Evolutionary conservation across 441 rosid genomes (phyloP), one percentile per base, ranked within the genome.

Genomic region (Omphalea diandra): DNA sequence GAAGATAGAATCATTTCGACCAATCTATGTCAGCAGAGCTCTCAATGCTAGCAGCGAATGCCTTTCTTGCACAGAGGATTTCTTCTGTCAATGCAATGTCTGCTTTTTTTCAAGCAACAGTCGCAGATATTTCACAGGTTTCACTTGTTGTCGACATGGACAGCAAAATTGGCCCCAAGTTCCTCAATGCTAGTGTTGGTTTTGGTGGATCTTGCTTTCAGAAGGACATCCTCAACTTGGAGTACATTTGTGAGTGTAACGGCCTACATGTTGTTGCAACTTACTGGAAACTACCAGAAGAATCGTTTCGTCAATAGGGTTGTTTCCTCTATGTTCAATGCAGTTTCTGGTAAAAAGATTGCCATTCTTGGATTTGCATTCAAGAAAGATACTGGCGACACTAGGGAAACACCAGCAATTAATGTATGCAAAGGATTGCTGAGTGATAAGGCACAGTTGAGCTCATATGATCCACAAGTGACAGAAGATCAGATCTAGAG

Each of bases 51-150:
- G 96, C 96, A 10, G 92, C 96, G n/a, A n/a, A n/a, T n/a, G n/a
- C n/a, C n/a, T n/a, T n/a, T n/a, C n/a, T n/a, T n/a, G n/a, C n/a
- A n/a, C n/a, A n/a, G n/a, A n/a, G n/a, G n/a, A n/a, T n/a, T n/a
- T n/a, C n/a, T n/a, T n/a, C n/a, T n/a, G n/a, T 89, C 33, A 91
- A 91, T 68, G 91, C 97, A 14, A 89, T 89, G 96, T 91, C 97
- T 0, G 92, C 96, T 49, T 90, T 91, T 41, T 91, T 91, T 70
- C 95, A 91, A 72, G 88, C 93, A 35, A 91, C 97, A 1, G 97
- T 95, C 0, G 97, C 97, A 10, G 85, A 91, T 79, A 90, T 91
- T 69, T 44, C 86, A 4, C 85, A 91, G 72, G 97, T 91, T 47
- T 73, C 97, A 14, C 81, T 77, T 50, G 85, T 96, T 62, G 82